phyloP scores from a whole-genome alignment of 1,139 yeast genomes.

The Hemisphaericaspora subhashii region DNA sequence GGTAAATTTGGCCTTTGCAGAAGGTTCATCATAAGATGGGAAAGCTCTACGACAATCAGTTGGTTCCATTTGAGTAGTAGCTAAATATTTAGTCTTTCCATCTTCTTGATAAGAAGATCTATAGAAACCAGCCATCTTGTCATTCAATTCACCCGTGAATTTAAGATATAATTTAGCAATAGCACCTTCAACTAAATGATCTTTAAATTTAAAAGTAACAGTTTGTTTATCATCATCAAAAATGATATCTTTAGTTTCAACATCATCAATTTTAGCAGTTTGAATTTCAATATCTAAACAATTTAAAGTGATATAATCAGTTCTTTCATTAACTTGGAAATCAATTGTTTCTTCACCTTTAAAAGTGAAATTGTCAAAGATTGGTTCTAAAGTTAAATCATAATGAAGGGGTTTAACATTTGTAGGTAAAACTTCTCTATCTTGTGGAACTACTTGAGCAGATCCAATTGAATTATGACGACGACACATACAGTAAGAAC shows the following conservation, averaged over 20 bases:
- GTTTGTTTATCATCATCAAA: slow-evolving; percentile 61
- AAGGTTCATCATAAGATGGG: slow-evolving; percentile 90
- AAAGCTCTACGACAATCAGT: slow-evolving; percentile 89
- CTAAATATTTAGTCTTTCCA: slow-evolving; percentile 64
- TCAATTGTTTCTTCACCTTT: slow-evolving; percentile 66
- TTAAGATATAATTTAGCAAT: slow-evolving; percentile 47
- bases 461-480: slow-evolving; percentile 13
- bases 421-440: slow-evolving; percentile 69
- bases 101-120: slow-evolving; percentile 64
- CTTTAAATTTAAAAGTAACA: slow-evolving; percentile 58
- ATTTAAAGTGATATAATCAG: slow-evolving; percentile 57
- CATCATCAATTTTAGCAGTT: slow-evolving; percentile 47
- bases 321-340: slow-evolving; percentile 57
- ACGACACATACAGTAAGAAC: slow-evolving; percentile 16
- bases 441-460: slow-evolving; percentile 24
- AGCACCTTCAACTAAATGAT: slow-evolving; percentile 46
- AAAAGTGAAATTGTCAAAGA: slow-evolving; percentile 68
- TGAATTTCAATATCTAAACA: slow-evolving; percentile 63
- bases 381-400: slow-evolving; percentile 70
- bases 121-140: slow-evolving; percentile 87
- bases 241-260: slow-evolving; percentile 27
- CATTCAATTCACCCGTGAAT: slow-evolving; percentile 72
- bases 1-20: slow-evolving; percentile 75
- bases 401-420: slow-evolving; percentile 75
- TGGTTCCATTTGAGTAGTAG: slow-evolving; percentile 87